Percentiles rank a stretch among this genome's conserved stretches.
Conservation (phyloP, 176 grass and related monocot genomes). For the Urochloa ruziziensis region DNA sequence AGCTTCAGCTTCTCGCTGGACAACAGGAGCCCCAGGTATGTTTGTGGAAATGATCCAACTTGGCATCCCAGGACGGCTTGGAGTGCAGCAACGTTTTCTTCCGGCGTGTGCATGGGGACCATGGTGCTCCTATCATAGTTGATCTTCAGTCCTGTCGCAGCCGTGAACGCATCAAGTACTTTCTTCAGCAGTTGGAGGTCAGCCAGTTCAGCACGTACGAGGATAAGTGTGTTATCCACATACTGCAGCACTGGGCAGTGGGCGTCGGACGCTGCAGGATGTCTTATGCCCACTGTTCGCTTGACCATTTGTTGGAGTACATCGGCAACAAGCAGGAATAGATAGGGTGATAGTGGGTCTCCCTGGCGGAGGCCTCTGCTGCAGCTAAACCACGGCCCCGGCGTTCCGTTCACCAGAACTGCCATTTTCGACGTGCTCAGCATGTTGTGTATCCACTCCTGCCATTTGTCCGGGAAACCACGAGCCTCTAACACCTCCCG, state of each 20-base stretch:
- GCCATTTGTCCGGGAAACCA: background rate
- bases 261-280: background rate
- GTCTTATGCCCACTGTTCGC: background rate
- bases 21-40: background rate
- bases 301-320: background rate
- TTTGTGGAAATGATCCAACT: background rate
- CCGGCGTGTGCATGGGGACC: background rate
- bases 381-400: background rate
- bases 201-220: background rate
- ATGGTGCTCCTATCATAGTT: background rate
- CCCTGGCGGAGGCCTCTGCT: background rate
- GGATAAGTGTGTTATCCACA: background rate
- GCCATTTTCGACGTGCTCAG: background rate
- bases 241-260: background rate
- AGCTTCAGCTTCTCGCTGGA: background rate
- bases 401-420: background rate
- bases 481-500: background rate
- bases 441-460: background rate
- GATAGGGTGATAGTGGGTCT: background rate
- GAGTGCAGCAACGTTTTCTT: rapidly evolving
- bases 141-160: background rate
- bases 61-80: background rate
- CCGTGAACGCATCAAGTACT: background rate
- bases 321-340: background rate
- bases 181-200: no score